phyloP scores from a whole-genome alignment of 768 basidiomycete species.

The Ramaria rubella region DNA sequence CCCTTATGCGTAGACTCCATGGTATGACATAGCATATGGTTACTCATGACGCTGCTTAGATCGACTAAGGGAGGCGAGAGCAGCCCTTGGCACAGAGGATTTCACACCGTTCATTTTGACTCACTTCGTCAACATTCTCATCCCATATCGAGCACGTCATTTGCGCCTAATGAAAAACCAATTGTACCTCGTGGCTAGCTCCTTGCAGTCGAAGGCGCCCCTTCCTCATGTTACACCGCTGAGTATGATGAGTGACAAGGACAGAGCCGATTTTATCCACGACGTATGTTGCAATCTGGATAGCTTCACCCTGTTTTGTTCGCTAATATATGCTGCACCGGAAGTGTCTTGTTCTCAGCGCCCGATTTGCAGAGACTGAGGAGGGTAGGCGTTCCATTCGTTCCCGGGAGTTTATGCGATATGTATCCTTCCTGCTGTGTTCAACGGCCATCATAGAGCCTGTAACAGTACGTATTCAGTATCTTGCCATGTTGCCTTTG shows the following conservation, averaged over 20 bases:
- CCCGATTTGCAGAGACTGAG: slow-evolving; percentile 15
- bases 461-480: slow-evolving; percentile 3
- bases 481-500: background rate
- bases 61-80: slow-evolving; percentile 16
- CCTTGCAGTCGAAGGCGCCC: slow-evolving; percentile 19
- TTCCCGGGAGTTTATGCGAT: slow-evolving; percentile 16
- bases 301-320: background rate
- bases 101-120: slow-evolving; percentile 15
- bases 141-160: slow-evolving; percentile 18
- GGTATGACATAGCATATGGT: background rate
- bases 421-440: slow-evolving; percentile 17
- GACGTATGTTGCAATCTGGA: no score
- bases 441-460: slow-evolving; percentile 10
- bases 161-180: slow-evolving; percentile 12
- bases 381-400: slow-evolving; percentile 16
- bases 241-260: background rate
- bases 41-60: slow-evolving; percentile 10
- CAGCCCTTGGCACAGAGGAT: slow-evolving; percentile 14
- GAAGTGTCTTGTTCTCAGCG: slow-evolving; percentile 15
- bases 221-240: slow-evolving; percentile 17
- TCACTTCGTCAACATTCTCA: slow-evolving; percentile 16
- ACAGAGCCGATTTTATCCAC: slow-evolving; percentile 4
- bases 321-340: slow-evolving; percentile 15
- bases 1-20: no score
- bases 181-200: slow-evolving; percentile 18